Conservation (phyloP, 441 rosid genomes). For the Jatropha podagrica region DNA sequence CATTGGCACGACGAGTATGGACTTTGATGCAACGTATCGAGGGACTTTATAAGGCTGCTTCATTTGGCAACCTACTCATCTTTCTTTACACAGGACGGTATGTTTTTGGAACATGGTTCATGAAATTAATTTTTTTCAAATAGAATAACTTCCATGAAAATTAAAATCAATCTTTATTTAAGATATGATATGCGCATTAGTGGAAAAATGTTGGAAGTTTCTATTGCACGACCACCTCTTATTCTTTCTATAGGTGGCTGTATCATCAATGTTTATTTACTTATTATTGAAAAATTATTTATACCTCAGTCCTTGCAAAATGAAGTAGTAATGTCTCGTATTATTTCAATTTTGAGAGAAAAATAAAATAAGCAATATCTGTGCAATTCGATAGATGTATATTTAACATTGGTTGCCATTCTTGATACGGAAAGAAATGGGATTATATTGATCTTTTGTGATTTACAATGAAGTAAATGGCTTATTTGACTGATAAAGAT, state of each 20-base stretch:
- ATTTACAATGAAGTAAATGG: not conserved
- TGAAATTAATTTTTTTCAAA: slow-evolving; percentile 10
- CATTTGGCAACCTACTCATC: slow-evolving; percentile 78
- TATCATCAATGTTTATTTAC: not conserved
- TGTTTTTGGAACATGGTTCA: slow-evolving; percentile 1
- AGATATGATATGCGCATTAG: not conserved
- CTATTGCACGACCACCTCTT: not conserved
- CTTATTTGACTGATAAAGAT: not conserved
- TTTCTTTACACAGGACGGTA: slow-evolving; percentile 95
- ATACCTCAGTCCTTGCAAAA: not conserved
- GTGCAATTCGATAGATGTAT: not conserved
- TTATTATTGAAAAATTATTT: not conserved
- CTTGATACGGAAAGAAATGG: not conserved
- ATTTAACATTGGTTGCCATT: not conserved
- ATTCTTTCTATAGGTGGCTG: not conserved
- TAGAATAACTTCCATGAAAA: not conserved
- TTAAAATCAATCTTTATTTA: not conserved
- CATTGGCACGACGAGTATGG: slow-evolving; percentile 82
- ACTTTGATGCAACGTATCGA: slow-evolving; percentile 68
- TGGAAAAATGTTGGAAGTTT: not conserved
- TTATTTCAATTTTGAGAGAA: not conserved
- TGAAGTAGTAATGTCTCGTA: not conserved
- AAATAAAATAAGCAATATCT: not conserved
- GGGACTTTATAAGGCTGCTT: slow-evolving; percentile 85
- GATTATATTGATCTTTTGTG: not conserved